These are phyloP conservation scores for Suillus placidus DNA, from an alignment of 768 basidiomycete species.

Conservation along the genomic window DNA sequence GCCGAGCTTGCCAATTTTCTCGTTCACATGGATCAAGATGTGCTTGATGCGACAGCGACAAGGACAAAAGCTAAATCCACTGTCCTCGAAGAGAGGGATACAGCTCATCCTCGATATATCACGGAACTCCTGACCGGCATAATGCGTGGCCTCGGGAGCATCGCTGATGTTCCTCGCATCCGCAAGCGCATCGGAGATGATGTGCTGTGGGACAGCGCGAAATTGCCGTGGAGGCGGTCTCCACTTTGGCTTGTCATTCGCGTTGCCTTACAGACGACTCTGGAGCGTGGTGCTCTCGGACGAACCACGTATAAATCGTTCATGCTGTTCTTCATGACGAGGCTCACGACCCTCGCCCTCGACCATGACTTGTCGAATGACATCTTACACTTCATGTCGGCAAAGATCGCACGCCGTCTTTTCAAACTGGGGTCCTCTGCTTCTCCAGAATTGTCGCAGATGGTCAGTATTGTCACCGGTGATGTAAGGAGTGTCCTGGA, in stretches of 20 bases:
- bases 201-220: constrained; percentile 42
- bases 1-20: constrained; percentile 43
- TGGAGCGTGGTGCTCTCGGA: constrained; percentile 21
- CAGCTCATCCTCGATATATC: constrained; percentile 49
- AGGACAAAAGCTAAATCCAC: constrained; percentile 38
- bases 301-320: constrained; percentile 34
- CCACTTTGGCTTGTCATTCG: constrained; percentile 53
- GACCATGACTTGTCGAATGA: constrained; percentile 29
- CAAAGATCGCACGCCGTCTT: constrained; percentile 42
- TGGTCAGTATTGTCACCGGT: constrained; percentile 14
- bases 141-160: constrained; percentile 39
- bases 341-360: constrained; percentile 15
- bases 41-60: constrained; percentile 33
- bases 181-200: constrained; percentile 51
- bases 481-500: constrained; percentile 28
- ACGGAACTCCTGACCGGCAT: constrained; percentile 52
- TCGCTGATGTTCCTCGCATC: constrained; percentile 32
- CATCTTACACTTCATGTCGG: constrained; percentile 37
- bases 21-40: constrained; percentile 34
- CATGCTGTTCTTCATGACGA: constrained; percentile 34
- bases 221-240: constrained; percentile 52
- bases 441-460: constrained; percentile 20
- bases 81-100: constrained; percentile 32
- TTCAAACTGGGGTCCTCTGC: constrained; percentile 36
- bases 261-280: constrained; percentile 45